Evolutionary conservation across 2,329 filamentous ascomycete genomes (phyloP), one percentile per base, ranked within the genome.

Genomic region (Neonectria ditissima): DNA sequence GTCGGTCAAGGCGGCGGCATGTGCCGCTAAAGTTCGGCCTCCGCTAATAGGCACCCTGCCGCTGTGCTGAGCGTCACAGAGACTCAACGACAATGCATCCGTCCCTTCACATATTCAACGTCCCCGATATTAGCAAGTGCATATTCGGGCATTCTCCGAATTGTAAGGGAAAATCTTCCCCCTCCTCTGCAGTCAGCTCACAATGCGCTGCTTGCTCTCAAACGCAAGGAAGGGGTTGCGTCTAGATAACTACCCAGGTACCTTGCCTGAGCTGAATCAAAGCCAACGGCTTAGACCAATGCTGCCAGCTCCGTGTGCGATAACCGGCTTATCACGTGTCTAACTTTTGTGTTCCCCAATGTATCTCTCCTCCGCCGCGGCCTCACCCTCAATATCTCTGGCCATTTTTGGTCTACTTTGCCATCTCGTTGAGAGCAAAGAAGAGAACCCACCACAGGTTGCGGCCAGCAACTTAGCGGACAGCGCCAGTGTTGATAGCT

Each of bases 391-490:
- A 47, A 54, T 58, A 62, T 45, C 62, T 52, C 30, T 34, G 20
- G 50, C 41, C 28, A 32, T 58, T 58, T 55, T 58, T 58, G 60
- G 39, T 66, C 61, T 64, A 48, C 64, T 53, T 65, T 69, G 61
- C 57, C 58, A 73, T 66, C 71, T 65, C 62, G 44, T 48, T 34
- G 69, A 70, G 65, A 67, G 66, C 66, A 71, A 73, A 73, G 67
- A 63, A 68, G 67, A 66, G 67, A 68, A 74, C 71, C 69, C 65
- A 68, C 65, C 55, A 73, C 67, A 72, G 74, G 74, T 75, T 73
- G 75, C 73, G 75, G 74, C 70, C 72, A 74, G 73, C 69, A 73
- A 75, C 75, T 73, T 70, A 65, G 69, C 69, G 71, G 74, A 71
- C 72, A 70, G 70, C 66, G 69, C 72, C 63, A 69, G 69, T 68